Percentiles rank a stretch among this genome's conserved stretches.
phyloP scores from a whole-genome alignment of 305 asterid genomes.

The Fraxinus sp. region DNA sequence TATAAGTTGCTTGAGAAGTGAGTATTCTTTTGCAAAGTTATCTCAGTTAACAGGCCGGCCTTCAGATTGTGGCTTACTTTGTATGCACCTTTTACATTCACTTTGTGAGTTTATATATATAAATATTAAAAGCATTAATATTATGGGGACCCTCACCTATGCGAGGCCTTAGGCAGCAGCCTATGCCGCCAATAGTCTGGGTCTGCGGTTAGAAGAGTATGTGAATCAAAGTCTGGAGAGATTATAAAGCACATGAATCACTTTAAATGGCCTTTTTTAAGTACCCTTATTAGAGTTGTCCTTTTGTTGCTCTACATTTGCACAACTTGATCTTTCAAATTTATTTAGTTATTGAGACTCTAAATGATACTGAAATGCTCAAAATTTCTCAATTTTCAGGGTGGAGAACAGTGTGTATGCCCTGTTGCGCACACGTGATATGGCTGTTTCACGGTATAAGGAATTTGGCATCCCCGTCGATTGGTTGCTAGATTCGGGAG shows the following conservation, averaged over 20 bases:
- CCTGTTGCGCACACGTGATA: constrained; percentile 80
- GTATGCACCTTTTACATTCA: background rate
- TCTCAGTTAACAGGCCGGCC: background rate
- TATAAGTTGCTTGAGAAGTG: constrained; percentile 95
- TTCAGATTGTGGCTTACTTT: background rate
- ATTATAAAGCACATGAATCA: constrained; percentile 1
- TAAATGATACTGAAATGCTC: background rate
- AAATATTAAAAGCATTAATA: background rate
- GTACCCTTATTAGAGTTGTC: background rate
- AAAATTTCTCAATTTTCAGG: constrained; percentile 36
- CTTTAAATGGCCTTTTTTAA: background rate
- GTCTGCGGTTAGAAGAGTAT: background rate
- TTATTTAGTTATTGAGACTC: background rate
- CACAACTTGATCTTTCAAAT: background rate
- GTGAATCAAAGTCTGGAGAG: background rate
- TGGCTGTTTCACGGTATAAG: constrained; percentile 84
- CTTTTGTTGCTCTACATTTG: background rate
- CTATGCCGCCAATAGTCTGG: background rate
- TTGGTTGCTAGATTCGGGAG: constrained; percentile 92
- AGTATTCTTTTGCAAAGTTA: constrained; percentile 29
- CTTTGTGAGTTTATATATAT: background rate
- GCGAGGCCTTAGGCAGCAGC: background rate
- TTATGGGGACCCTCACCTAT: background rate
- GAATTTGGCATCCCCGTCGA: constrained; percentile 89
- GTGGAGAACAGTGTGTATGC: constrained; percentile 92